phyloP scores from a whole-genome alignment of 148 eudicot species.

The Fagopyrum homotropicum region DNA sequence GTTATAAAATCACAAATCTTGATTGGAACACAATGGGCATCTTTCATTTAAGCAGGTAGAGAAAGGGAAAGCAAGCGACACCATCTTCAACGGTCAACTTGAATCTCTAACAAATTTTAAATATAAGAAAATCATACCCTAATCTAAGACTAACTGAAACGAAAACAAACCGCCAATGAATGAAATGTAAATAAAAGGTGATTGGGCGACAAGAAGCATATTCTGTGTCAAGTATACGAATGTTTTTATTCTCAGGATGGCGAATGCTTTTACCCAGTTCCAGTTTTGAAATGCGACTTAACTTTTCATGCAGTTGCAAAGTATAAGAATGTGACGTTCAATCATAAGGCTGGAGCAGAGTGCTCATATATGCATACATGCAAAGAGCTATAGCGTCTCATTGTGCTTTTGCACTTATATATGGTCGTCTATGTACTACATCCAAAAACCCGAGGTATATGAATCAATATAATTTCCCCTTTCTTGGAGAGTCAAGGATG shows the following conservation, averaged over 20 bases:
- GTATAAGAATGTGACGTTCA: slow-evolving; percentile 35
- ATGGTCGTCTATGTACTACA: slow-evolving; percentile 49
- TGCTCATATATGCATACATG: slow-evolving; percentile 30
- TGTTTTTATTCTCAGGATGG: neutral
- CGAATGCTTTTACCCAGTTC: neutral
- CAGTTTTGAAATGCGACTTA: neutral
- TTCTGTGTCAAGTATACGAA: too few species aligned
- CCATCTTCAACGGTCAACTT: too few species aligned
- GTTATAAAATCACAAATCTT: too few species aligned
- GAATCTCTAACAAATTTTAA: too few species aligned
- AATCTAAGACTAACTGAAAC: too few species aligned
- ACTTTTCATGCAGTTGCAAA: slow-evolving; percentile 37
- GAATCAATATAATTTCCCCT: neutral
- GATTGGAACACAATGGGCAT: too few species aligned
- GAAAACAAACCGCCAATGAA: too few species aligned
- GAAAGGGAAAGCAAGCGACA: too few species aligned
- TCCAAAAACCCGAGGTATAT: slow-evolving; percentile 59
- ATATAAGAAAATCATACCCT: too few species aligned
- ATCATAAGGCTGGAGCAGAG: slow-evolving; percentile 61
- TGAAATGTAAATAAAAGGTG: too few species aligned
- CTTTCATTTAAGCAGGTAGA: too few species aligned
- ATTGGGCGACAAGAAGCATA: too few species aligned
- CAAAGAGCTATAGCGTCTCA: slow-evolving; percentile 51
- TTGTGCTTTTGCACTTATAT: slow-evolving; percentile 60
- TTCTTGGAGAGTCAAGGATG: neutral